These are phyloP conservation scores for Cetraspora pellucida DNA, from an alignment of 192 early-diverging fungal genomes.

Conservation along the genomic window DNA sequence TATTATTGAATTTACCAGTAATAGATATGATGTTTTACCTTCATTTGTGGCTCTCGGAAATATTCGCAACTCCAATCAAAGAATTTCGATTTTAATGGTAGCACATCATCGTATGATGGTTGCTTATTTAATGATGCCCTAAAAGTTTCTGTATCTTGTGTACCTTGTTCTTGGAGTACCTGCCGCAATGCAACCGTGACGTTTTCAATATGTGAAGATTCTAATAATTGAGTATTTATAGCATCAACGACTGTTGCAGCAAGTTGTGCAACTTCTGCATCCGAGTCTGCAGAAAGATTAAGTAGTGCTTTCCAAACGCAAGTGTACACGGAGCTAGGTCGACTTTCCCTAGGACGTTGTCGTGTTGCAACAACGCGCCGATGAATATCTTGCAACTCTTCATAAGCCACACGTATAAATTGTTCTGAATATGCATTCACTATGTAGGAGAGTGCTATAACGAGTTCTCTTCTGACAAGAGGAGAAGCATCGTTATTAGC, in stretches of 20 bases:
- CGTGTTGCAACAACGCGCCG: slow-evolving; percentile 36
- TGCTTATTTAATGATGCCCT: slow-evolving; percentile 21
- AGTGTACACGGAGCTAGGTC: slow-evolving; percentile 57
- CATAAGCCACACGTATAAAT: slow-evolving; percentile 68
- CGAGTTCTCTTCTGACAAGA: slow-evolving; percentile 88
- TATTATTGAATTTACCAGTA: neutral
- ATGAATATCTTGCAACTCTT: slow-evolving; percentile 49
- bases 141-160: neutral
- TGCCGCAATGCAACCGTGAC: slow-evolving; percentile 22
- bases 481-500: slow-evolving; percentile 83
- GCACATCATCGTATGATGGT: slow-evolving; percentile 34
- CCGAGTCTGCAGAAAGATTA: slow-evolving; percentile 79
- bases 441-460: slow-evolving; percentile 70
- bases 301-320: slow-evolving; percentile 84
- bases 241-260: slow-evolving; percentile 78
- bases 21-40: slow-evolving; percentile 27
- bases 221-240: slow-evolving; percentile 50
- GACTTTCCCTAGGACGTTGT: slow-evolving; percentile 39
- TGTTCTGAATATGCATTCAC: slow-evolving; percentile 68
- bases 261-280: slow-evolving; percentile 69
- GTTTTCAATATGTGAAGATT: slow-evolving; percentile 33
- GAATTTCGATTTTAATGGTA: slow-evolving; percentile 66
- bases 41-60: slow-evolving; percentile 88
- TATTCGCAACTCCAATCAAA: slow-evolving; percentile 88
- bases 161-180: neutral